Conservation (phyloP, 345 rosid species). For the Pistacia vera region DNA sequence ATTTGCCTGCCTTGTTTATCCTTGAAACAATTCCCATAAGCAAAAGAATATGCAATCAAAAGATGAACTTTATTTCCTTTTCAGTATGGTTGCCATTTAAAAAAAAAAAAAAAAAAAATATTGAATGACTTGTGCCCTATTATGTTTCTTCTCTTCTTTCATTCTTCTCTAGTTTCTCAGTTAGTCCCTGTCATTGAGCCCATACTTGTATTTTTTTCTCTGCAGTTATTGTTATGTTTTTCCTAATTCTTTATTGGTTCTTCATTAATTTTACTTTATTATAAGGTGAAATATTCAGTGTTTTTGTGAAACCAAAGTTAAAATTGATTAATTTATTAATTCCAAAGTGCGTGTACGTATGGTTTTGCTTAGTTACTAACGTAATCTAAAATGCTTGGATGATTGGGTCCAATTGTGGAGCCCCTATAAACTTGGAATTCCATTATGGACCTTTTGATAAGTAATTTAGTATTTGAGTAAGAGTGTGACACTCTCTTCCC, state of each 20-base stretch:
- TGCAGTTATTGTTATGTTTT: not conserved
- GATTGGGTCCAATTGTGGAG: slow-evolving; percentile 10
- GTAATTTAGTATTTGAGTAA: slow-evolving; percentile 14
- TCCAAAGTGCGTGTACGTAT: slow-evolving; percentile 32
- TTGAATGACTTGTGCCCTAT: not conserved
- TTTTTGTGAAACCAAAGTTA: not conserved
- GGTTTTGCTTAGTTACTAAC: not conserved
- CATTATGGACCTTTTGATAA: slow-evolving; percentile 26
- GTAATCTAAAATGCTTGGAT: slow-evolving; percentile 21
- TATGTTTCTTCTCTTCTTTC: not conserved
- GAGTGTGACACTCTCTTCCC: not conserved
- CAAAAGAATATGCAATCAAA: no score
- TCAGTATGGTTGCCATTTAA: not conserved
- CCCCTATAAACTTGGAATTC: slow-evolving; percentile 11
- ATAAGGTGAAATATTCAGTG: not conserved
- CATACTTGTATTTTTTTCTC: not conserved
- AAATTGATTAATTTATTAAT: not conserved
- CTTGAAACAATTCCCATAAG: not conserved
- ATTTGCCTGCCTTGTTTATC: no score
- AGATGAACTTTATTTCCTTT: not conserved
- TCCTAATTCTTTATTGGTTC: not conserved
- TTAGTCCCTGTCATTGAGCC: not conserved
- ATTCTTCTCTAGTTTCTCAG: not conserved
- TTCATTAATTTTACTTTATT: not conserved
- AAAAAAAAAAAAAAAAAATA: no score